These are phyloP conservation scores for Westerdykella sp. DNA, from an alignment of 2,329 filamentous ascomycete species.

Conservation along the genomic window DNA sequence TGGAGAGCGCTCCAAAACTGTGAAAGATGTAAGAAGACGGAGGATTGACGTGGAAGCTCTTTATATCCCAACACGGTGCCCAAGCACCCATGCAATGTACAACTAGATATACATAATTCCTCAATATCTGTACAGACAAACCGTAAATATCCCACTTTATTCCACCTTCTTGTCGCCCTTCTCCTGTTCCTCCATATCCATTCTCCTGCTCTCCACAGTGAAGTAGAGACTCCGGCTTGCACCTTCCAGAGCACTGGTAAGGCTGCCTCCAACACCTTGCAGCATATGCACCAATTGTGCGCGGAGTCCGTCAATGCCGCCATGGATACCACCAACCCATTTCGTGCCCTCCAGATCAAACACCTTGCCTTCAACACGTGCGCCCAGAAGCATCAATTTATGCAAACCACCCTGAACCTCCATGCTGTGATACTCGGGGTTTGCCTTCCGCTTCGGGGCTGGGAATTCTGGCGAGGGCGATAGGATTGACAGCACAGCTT, in stretches of 20 bases:
- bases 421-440: conserved; percentile 74
- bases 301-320: conserved; percentile 72
- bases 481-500: conserved; percentile 72
- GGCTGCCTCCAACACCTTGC: conserved; percentile 68
- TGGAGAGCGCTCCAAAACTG: conserved; percentile 8
- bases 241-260: conserved; percentile 74
- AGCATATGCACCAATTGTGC: conserved; percentile 76
- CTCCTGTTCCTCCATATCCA: conserved; percentile 70
- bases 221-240: conserved; percentile 78
- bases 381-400: conserved; percentile 82
- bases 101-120: background rate
- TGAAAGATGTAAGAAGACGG: background rate
- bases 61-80: too few species aligned
- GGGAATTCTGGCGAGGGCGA: conserved; percentile 69
- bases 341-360: conserved; percentile 68
- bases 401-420: conserved; percentile 73
- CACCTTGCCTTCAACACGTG: conserved; percentile 75
- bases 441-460: conserved; percentile 67
- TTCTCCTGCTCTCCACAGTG: conserved; percentile 75
- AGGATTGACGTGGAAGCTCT: too few species aligned
- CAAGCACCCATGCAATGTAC: background rate
- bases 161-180: conserved; percentile 26
- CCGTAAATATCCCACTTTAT: conserved; percentile 3
- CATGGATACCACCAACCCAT: conserved; percentile 71
- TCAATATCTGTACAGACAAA: background rate